Evolutionary conservation across 345 rosid species (phyloP), one percentile per base, ranked within the genome.

Genomic region (Zanthoxylum bungeanum): DNA sequence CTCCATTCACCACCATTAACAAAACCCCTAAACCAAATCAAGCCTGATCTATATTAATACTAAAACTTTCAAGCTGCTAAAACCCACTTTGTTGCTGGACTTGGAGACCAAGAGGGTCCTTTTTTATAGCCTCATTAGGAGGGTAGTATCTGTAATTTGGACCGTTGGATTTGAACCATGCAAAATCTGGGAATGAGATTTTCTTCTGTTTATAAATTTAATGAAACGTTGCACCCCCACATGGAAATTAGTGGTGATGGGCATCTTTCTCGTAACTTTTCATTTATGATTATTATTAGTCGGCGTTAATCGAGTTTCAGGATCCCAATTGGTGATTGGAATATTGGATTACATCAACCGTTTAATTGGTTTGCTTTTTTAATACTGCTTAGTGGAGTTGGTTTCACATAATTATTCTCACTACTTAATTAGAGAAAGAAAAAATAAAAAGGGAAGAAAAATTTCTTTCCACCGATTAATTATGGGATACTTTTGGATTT

Each of bases 61-160:
- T n/a, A n/a, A n/a, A n/a, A n/a, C n/a, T n/a, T n/a, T n/a, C n/a
- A n/a, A n/a, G n/a, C n/a, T n/a, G n/a, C n/a, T n/a, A n/a, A n/a
- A n/a, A n/a, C n/a, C n/a, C n/a, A n/a, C n/a, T n/a, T n/a, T n/a
- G 51, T 67, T 64, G 67, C 58, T 44, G 9, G 49, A 2, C 1
- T 21, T 9, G 28, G 5, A n/a, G 60, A 57, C 4, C 25, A 36
- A n/a, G 24, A 11, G 21, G 60, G 56, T 37, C 72, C 64, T 71
- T 84, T n/a, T n/a, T 60, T 80, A 84, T 78, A 78, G 83, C 67
- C 73, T 39, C 36, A 28, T 27, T n/a, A 3, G 19, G 12, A 1
- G 70, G 22, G 62, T 7, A 60, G 16, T 5, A 52, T 59, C 70
- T 28, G 62, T 31, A 49, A 73, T 74, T 74, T 36, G 34, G 31